Percentiles rank a stretch among this genome's conserved stretches.
Evolutionary conservation across 2,329 filamentous ascomycete species (phyloP).

Genomic region (Cercospora sesami): DNA sequence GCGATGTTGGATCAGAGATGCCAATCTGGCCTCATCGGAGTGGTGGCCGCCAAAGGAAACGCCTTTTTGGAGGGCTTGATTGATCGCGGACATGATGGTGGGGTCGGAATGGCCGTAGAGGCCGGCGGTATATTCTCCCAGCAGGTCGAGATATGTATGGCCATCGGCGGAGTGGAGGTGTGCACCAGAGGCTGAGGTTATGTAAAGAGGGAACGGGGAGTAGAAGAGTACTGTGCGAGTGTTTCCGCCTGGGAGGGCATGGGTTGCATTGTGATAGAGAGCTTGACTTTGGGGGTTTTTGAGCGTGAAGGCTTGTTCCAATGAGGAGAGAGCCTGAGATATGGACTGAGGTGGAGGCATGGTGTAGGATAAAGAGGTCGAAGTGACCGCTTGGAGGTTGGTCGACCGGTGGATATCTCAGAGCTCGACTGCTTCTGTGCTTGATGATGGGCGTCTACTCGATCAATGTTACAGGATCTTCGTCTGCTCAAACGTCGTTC

Average conservation of each 20-base stretch:
- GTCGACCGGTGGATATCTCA: not conserved
- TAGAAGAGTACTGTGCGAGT: slow-evolving; percentile 42
- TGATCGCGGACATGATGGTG: slow-evolving; percentile 53
- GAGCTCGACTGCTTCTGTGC: not conserved
- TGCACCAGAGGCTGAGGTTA: slow-evolving; percentile 35
- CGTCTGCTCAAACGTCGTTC: not conserved
- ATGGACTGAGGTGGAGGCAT: not conserved
- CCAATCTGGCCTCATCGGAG: slow-evolving; percentile 54
- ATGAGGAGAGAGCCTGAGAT: not conserved
- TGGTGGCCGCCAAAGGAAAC: slow-evolving; percentile 58
- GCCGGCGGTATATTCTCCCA: slow-evolving; percentile 64
- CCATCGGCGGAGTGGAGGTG: slow-evolving; percentile 38
- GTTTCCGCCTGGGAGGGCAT: slow-evolving; percentile 42
- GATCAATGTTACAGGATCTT: too few species aligned
- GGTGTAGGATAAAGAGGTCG: not conserved
- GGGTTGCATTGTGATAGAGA: slow-evolving; percentile 36
- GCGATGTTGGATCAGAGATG: slow-evolving; percentile 53
- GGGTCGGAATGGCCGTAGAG: slow-evolving; percentile 66
- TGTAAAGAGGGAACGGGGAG: slow-evolving; percentile 41
- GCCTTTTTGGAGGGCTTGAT: slow-evolving; percentile 49
- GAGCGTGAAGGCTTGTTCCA: slow-evolving; percentile 9
- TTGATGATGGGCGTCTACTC: not conserved
- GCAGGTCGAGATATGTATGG: slow-evolving; percentile 57
- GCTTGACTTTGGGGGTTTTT: slow-evolving; percentile 18
- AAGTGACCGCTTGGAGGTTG: not conserved